phyloP scores from a whole-genome alignment of 345 rosid genomes.

The Carallia brachiata region DNA sequence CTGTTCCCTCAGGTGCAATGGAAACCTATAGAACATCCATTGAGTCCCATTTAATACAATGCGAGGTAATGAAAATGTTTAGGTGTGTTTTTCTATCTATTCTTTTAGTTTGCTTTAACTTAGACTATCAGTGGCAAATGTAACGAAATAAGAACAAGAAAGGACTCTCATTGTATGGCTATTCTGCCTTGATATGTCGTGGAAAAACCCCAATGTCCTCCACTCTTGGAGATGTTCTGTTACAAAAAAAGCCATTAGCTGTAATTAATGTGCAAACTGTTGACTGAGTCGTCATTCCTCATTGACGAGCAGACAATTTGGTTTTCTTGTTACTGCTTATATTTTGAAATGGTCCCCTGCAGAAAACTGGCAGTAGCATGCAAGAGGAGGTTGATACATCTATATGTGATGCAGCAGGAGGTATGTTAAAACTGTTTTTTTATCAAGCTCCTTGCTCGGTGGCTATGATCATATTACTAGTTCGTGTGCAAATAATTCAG shows the following conservation, averaged over 20 bases:
- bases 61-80: conserved; percentile 41
- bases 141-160: neutral
- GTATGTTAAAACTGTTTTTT: conserved; percentile 34
- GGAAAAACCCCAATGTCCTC: neutral
- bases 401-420: conserved; percentile 62
- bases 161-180: neutral
- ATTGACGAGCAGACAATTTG: too few relatives aligned
- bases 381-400: conserved; percentile 91
- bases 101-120: conserved; percentile 10
- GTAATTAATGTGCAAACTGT: neutral
- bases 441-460: conserved; percentile 13
- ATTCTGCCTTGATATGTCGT: neutral
- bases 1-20: conserved; percentile 82
- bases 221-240: neutral
- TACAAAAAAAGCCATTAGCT: neutral
- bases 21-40: conserved; percentile 72
- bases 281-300: neutral
- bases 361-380: conserved; percentile 72
- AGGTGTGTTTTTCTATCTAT: neutral
- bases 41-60: conserved; percentile 60
- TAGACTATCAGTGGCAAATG: neutral
- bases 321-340: conserved; percentile 11
- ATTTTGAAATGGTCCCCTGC: conserved; percentile 9
- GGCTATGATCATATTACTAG: conserved; percentile 19
- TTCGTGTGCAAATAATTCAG: conserved; percentile 40